Evolutionary conservation across 2,329 filamentous ascomycete genomes (phyloP), one percentile per base, ranked within the genome.

Genomic region (Aschersonia sp.): DNA sequence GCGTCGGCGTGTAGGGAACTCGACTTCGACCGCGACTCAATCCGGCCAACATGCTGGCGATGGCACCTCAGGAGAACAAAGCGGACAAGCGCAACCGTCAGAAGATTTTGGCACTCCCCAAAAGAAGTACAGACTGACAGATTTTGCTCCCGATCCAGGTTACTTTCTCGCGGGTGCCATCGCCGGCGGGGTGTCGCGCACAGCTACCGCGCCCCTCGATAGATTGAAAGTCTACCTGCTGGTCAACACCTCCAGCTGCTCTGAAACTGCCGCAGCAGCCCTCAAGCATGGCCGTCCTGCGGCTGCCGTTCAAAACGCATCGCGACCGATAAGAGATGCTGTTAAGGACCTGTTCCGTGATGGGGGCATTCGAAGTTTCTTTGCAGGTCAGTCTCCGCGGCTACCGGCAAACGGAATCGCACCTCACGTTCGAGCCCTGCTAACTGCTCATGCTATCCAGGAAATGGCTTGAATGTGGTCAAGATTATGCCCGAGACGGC

Each of bases 401-500:
- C 11, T 29, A 32, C 35, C 8, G n/a, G 40, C 40, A 12, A n/a
- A 14, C 7, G 10, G 40, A 7, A 41, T 41, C 7, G 10, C 9
- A 4, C 11, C 7, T 14, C 14, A 22, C 22, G 22, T 22, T 41
- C 5, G 7, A 1, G 40, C 10, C 10, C 7, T 3, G n/a, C 40
- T 41, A 2, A 41, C n/a, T 37, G 10, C 7, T 7, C 10, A n/a
- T 41, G 11, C 9, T n/a, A 41, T n/a, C 10, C 5, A 41, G 89
- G 92, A 39, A 98, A 98, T 59, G 92, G 92, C 4, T 71, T 98
- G 55, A 98, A 98, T 56, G 88, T 98, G 3, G 66, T 95, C 59
- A 98, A 98, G 65, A 92, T 98, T 51, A 95, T 97, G 87, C 92
- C 92, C 0, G 92, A 98, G 68, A 95, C 90, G 31, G 90, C 92